These are phyloP conservation scores for Dictyostelium firmibasis DNA, from an alignment of 78 protist genomes.

Conservation along the genomic window DNA sequence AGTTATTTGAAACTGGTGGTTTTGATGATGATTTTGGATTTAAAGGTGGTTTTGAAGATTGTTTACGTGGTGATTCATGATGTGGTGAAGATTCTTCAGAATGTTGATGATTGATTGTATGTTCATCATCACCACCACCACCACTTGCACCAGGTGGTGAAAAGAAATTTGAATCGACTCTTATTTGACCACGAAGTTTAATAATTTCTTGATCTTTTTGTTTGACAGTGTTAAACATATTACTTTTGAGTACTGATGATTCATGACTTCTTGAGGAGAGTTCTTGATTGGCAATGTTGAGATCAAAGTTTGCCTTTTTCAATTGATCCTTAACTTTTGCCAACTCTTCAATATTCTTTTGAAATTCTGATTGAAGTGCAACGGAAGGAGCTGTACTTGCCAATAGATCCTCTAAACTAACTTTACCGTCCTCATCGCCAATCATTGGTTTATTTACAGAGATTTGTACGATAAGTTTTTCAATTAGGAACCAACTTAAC, in stretches of 20 bases:
- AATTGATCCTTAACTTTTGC: slow-evolving; percentile 31
- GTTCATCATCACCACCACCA: background rate
- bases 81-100: background rate
- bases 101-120: no score
- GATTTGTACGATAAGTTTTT: slow-evolving; percentile 23
- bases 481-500: slow-evolving; percentile 50
- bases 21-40: background rate
- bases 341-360: slow-evolving; percentile 18
- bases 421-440: slow-evolving; percentile 44
- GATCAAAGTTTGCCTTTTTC: slow-evolving; percentile 47
- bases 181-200: background rate
- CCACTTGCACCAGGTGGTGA: background rate
- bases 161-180: slow-evolving; percentile 23
- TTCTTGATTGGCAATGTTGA: slow-evolving; percentile 45
- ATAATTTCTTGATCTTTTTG: slow-evolving; percentile 44
- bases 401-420: slow-evolving; percentile 40
- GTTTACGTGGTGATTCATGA: background rate
- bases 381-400: slow-evolving; percentile 27
- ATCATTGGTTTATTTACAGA: slow-evolving; percentile 30
- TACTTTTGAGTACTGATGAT: slow-evolving; percentile 35
- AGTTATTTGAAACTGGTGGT: background rate
- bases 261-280: slow-evolving; percentile 30
- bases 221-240: slow-evolving; percentile 63
- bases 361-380: slow-evolving; percentile 45
- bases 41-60: background rate